phyloP scores from a whole-genome alignment of 176 grass and related monocot species.

The Aegilops bicornis region DNA sequence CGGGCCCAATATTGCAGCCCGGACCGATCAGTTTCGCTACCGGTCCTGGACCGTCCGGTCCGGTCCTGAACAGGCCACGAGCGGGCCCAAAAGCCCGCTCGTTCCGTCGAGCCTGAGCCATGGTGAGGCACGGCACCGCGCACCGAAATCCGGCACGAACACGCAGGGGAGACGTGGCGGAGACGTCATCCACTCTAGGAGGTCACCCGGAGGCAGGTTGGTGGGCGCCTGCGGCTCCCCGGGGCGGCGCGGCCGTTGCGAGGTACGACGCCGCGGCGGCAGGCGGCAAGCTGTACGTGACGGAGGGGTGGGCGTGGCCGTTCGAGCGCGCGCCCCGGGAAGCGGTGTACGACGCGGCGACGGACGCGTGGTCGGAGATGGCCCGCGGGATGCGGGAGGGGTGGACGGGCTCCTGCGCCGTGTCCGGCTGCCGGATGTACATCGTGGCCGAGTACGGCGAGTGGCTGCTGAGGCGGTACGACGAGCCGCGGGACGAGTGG shows the following conservation, averaged over 20 bases:
- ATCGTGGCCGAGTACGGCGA: constrained; percentile 96
- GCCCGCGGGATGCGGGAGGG: constrained; percentile 82
- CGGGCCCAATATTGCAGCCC: no score
- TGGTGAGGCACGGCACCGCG: no score
- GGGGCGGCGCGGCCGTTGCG: constrained; percentile 37
- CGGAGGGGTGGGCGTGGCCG: constrained; percentile 97
- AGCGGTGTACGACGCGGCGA: constrained; percentile 67
- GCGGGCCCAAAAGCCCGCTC: no score
- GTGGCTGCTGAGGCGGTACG: constrained; percentile 75
- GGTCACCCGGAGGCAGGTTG: no score
- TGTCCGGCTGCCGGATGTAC: constrained; percentile 57
- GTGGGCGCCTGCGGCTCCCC: not conserved
- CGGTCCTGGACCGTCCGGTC: no score
- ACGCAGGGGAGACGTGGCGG: no score
- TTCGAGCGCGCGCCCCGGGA: constrained; percentile 80
- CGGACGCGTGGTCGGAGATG: constrained; percentile 83
- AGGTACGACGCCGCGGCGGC: constrained; percentile 79
- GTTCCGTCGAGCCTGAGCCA: no score
- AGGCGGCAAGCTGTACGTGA: constrained; percentile 74
- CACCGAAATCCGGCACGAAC: no score
- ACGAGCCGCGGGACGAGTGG: constrained; percentile 60
- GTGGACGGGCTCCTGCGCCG: constrained; percentile 89
- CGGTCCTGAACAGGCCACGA: no score
- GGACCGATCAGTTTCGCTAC: no score
- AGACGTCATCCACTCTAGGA: no score